Base-by-base conservation (phyloP, 1,284 basidiomycete genomes). In the Quambalaria eucalypti region DNA sequence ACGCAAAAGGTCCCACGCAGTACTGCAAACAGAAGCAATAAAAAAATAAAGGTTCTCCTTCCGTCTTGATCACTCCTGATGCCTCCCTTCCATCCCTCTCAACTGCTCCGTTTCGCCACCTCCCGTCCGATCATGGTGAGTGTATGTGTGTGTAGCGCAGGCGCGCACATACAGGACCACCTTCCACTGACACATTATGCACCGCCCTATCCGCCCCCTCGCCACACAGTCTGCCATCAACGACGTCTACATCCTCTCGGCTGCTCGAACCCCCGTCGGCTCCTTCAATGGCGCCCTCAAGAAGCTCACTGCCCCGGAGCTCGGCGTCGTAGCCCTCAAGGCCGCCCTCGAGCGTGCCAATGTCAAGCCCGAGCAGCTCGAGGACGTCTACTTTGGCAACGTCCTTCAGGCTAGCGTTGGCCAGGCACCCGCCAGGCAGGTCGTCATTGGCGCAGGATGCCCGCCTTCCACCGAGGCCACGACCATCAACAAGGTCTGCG, bases 381-480 rank as follows among this genome's bases (percentile, higher is more conserved):
- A 98, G 78, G 95, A 99, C 79, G 81, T 96, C 71, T 97, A 88
- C 83, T 87, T 97, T 76, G 95, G 95, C 65, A 92, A 98, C 51
- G 78, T 79, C 25, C 66, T 79, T 36, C 78, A 79, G 63, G 78
- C 64, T 26, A 73, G 71, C 52, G 68, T 77, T 16, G 78, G 77
- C 5, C 78, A 79, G 68, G 68, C 73, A 21, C 78, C 78, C 19
- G 77, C 78, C n/a, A 65, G 78, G 42, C 78, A 79, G 66, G 78
- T 77, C 51, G 77, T 68, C n/a, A 84, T 98, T 56, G 90, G 93
- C 77, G 90, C 93, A 25, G 93, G 93, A 1, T 74, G 95, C 77
- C 85, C 83, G 62, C 78, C 85, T 23, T 82, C 82, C 59, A 91
- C 91, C 33, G 95, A 99, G 79, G 92, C 92, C 19, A 98, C 95